These are phyloP conservation scores for Funneliformis geosporum DNA, from an alignment of 192 early-diverging fungal genomes.

Conservation along the genomic window DNA sequence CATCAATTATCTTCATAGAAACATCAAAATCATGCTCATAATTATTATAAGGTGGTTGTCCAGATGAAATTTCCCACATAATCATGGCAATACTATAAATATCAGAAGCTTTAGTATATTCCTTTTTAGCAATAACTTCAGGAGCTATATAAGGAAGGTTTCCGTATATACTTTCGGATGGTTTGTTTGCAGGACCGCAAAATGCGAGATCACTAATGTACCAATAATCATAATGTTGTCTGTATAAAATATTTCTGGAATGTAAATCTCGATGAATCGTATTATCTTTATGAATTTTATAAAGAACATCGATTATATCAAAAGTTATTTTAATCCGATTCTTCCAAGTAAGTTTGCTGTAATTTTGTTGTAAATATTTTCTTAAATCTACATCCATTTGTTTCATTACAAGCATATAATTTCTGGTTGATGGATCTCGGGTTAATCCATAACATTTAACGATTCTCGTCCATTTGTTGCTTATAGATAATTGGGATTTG, in stretches of 20 bases:
- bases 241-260: background rate
- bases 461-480: no score
- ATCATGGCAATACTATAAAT: background rate
- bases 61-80: background rate
- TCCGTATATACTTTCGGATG: background rate
- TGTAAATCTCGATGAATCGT: background rate
- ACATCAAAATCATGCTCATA: background rate
- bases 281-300: background rate
- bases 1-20: background rate
- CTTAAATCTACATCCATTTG: background rate
- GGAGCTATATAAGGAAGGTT: background rate
- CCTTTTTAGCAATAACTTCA: background rate
- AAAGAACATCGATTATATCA: background rate
- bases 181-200: background rate
- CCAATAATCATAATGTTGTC: background rate
- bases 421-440: background rate
- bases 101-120: background rate
- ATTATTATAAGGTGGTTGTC: background rate
- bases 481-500: no score
- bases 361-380: background rate
- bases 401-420: background rate
- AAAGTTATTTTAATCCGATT: background rate
- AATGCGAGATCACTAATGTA: background rate
- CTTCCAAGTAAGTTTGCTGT: background rate
- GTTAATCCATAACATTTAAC: background rate